phyloP scores from a whole-genome alignment of 164 flowering plant species.

The Cinnamomum chago region DNA sequence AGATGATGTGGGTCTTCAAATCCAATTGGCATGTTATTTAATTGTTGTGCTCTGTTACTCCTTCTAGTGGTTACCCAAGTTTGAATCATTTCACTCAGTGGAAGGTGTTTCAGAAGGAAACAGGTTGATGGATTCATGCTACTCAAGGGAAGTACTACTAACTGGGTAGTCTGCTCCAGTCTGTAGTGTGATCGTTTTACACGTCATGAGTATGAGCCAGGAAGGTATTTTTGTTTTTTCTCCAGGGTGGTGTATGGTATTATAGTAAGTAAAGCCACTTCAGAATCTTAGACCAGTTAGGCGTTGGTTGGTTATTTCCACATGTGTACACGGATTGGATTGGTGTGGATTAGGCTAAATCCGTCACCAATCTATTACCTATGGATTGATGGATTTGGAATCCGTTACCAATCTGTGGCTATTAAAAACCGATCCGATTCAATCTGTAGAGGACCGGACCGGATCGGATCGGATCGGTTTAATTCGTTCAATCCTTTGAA shows the following conservation, averaged over 20 bases:
- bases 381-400: too few species aligned
- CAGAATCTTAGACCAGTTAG: not conserved
- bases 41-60: not conserved
- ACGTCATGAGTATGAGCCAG: not conserved
- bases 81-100: not conserved
- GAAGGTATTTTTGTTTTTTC: not conserved
- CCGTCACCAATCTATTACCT: too few species aligned
- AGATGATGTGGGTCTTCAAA: not conserved
- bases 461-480: too few species aligned
- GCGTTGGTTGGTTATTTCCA: not conserved
- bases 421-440: too few species aligned
- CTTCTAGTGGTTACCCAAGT: not conserved
- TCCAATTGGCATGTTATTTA: not conserved
- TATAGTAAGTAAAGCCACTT: not conserved
- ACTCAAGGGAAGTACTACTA: not conserved
- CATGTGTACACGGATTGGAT: too few species aligned
- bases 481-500: too few species aligned
- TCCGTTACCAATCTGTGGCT: too few species aligned
- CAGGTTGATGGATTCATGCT: not conserved
- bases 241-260: not conserved
- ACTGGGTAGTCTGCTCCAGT: not conserved
- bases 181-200: not conserved
- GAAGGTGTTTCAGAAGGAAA: not conserved
- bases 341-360: too few species aligned
- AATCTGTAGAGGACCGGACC: too few species aligned